Conservation (phyloP, 139 green algal genomes). For the Chlorella vulgaris region DNA sequence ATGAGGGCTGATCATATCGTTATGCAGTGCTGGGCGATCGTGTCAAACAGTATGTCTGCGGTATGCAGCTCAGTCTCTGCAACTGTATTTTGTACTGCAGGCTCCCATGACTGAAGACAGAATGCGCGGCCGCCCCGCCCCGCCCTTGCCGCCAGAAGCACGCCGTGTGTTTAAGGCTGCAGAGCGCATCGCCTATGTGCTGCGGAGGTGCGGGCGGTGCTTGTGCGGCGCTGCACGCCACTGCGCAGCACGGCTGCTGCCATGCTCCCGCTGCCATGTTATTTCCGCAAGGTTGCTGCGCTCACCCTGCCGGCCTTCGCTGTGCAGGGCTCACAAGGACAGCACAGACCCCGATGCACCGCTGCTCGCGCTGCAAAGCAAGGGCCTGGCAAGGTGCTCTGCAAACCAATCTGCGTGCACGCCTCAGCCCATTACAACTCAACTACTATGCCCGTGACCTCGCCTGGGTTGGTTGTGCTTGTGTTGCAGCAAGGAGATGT, state of each 20-base stretch:
- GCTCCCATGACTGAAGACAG: slow-evolving; percentile 1
- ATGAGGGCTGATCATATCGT: too few species aligned
- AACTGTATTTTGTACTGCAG: too few species aligned
- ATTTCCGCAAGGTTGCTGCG: neutral
- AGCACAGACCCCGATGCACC: neutral
- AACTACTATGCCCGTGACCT: too few species aligned
- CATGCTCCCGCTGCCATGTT: neutral
- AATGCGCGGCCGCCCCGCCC: neutral
- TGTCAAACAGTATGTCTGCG: too few species aligned
- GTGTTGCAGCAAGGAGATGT: slow-evolving; percentile 2
- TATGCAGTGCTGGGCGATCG: too few species aligned
- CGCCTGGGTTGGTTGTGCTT: neutral
- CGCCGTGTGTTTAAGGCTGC: neutral
- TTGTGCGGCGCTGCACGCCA: too few species aligned
- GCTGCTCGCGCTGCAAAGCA: slow-evolving; percentile 17
- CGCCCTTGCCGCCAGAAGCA: slow-evolving; percentile 16
- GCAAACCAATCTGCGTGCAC: too few species aligned
- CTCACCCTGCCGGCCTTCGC: neutral
- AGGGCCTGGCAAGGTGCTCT: slow-evolving; percentile 10
- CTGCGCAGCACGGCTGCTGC: neutral
- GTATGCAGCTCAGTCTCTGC: too few species aligned
- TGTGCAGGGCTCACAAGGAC: slow-evolving; percentile 4
- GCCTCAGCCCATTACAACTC: too few species aligned
- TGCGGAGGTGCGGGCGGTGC: neutral
- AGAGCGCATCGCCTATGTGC: slow-evolving; percentile 29